Percentiles rank a stretch among this genome's conserved stretches.
Evolutionary conservation across 2,329 filamentous ascomycete genomes (phyloP).

Genomic region (Chrysoporthe austroafricana): DNA sequence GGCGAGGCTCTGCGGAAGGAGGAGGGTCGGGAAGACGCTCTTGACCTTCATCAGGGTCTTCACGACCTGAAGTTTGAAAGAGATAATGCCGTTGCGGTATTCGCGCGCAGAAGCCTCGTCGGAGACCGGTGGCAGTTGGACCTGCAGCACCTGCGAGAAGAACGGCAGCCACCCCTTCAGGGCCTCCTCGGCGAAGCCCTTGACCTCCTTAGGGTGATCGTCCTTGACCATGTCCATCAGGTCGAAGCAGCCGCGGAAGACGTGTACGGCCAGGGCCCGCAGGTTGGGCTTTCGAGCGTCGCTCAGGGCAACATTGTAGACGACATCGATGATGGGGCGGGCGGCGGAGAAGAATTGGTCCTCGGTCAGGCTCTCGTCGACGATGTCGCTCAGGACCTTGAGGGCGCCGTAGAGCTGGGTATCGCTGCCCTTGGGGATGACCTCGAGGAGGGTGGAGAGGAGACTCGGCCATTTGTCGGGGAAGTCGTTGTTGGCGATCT

Average conservation of each 20-base stretch:
- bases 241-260: conserved; percentile 91
- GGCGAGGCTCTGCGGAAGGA: conserved; percentile 79
- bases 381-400: conserved; percentile 83
- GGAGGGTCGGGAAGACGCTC: conserved; percentile 76
- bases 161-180: conserved; percentile 87
- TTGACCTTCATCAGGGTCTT: conserved; percentile 92
- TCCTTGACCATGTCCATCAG: conserved; percentile 97
- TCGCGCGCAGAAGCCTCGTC: conserved; percentile 61
- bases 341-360: conserved; percentile 94
- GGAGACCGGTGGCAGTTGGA: conserved; percentile 70
- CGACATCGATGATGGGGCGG: conserved; percentile 78
- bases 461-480: conserved; percentile 94
- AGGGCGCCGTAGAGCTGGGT: conserved; percentile 86
- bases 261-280: conserved; percentile 82
- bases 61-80: conserved; percentile 90
- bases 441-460: conserved; percentile 75
- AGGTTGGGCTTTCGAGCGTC: conserved; percentile 74
- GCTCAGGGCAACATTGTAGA: conserved; percentile 82
- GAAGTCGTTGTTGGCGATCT: conserved; percentile 91
- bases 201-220: conserved; percentile 84
- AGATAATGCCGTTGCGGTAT: conserved; percentile 78
- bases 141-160: conserved; percentile 79
- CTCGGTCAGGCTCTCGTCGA: conserved; percentile 92
- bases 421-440: conserved; percentile 77
- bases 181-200: conserved; percentile 85